A percentile compares a stretch with the other conserved stretches of the same genome.
phyloP scores from a whole-genome alignment of 352 stramenopile species.

The Pythium chondricola region DNA sequence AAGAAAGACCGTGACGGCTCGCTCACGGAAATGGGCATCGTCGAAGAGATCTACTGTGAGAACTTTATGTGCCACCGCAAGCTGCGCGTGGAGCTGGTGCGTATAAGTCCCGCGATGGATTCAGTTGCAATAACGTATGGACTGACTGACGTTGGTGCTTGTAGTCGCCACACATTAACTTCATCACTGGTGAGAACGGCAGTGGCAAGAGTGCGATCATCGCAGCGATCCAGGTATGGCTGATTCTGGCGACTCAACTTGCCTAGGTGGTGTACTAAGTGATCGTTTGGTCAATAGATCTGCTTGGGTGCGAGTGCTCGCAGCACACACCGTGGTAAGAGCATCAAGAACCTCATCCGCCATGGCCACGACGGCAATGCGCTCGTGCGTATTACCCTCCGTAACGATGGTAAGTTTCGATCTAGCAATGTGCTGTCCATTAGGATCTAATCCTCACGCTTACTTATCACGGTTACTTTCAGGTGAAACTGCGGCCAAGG shows the following conservation, averaged over 20 bases:
- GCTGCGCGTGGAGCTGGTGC: slow-evolving; percentile 77
- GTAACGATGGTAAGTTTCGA: slow-evolving; percentile 76
- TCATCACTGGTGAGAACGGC: slow-evolving; percentile 91
- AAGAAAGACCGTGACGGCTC: slow-evolving; percentile 17
- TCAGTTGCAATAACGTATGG: too few species aligned
- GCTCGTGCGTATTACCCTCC: slow-evolving; percentile 91
- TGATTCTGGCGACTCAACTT: background rate
- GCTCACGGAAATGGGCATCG: slow-evolving; percentile 88
- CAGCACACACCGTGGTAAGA: slow-evolving; percentile 92
- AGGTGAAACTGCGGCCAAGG: slow-evolving; percentile 23
- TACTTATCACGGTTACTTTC: too few species aligned
- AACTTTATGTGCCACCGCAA: slow-evolving; percentile 99
- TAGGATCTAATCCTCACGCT: too few species aligned
- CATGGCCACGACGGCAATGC: slow-evolving; percentile 83
- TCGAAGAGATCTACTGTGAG: slow-evolving; percentile 94
- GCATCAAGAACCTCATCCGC: slow-evolving; percentile 94
- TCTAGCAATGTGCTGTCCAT: too few species aligned
- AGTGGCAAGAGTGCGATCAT: slow-evolving; percentile 97
- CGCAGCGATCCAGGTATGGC: slow-evolving; percentile 91
- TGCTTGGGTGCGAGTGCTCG: slow-evolving; percentile 92
- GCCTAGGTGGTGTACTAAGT: background rate
- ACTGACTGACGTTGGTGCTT: too few species aligned
- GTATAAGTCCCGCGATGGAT: too few species aligned
- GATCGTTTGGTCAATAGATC: slow-evolving; percentile 61
- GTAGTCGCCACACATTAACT: slow-evolving; percentile 72